Evolutionary conservation across 805 yeast species (phyloP), one percentile per base, ranked within the genome.

Genomic region (Scheffersomyces amazonensis): DNA sequence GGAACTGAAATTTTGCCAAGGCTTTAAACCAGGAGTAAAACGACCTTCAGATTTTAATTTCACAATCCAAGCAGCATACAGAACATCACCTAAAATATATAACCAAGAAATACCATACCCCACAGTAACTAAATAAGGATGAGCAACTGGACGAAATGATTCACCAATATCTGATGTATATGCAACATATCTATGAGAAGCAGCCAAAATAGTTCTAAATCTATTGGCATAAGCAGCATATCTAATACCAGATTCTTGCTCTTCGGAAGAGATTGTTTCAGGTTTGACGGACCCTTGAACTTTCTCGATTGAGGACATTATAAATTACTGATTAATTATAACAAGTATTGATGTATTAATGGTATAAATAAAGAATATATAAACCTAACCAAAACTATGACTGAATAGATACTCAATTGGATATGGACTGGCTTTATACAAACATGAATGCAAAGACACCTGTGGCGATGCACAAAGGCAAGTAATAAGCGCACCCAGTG

Each of bases 101-200:
- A 76, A 62, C 93, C 93, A 87, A 6, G 89, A 81, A 30, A 86
- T 64, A 25, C 80, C 87, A 56, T 86, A 86, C 20, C 91, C 82
- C 2, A 76, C 43, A 11, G 63, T 70, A 15, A 86, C 93, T n/a
- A 82, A 41, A 23, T 49, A 46, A 1, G 90, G 89, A 50, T 80
- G 82, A 3, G 87, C 90, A 9, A 86, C 82, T 1, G 93, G 93
- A 37, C 95, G 71, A 63, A 86, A 87, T 9, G 90, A 82, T 54
- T 86, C 95, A 22, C 95, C 95, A 49, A 86, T 79, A 56, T 86
- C 95, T 0, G 90, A 83, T 2, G 95, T 85, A 60, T 87, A 86
- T 1, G 95, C 95, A 18, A 86, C 87, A 52, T 86, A 87, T 50
- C 95, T 65, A 54, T 83, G 91, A 12, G 90, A 76, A 5, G 93